Conservation (phyloP, 352 stramenopile genomes). For the Peronospora destructor region DNA sequence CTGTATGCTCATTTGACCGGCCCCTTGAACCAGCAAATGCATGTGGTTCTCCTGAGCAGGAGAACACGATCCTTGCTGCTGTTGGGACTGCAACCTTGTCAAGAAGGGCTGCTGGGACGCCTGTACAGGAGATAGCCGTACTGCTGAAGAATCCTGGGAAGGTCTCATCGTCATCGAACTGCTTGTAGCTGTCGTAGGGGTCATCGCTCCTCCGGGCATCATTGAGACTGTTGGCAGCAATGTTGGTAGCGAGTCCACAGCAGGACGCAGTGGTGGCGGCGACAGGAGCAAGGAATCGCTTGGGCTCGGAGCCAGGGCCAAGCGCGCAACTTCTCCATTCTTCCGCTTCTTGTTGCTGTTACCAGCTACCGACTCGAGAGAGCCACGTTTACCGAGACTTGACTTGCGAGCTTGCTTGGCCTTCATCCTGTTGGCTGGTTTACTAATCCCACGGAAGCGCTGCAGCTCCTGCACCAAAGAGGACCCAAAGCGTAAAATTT, state of each 20-base stretch:
- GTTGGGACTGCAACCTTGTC: conserved; percentile 29
- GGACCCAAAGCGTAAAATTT: conserved; percentile 50
- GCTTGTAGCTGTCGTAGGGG: conserved; percentile 3
- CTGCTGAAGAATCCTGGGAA: conserved; percentile 10
- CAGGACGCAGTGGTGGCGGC: conserved; percentile 31
- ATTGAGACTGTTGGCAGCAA: conserved; percentile 42
- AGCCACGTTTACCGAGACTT: conserved; percentile 18
- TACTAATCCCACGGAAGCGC: conserved; percentile 13
- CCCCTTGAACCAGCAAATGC: conserved; percentile 56
- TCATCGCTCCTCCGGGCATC: conserved; percentile 14
- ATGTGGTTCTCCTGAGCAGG: conserved; percentile 43
- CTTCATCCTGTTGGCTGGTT: conserved; percentile 11
- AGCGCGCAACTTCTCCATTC: conserved; percentile 16
- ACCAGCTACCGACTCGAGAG: conserved; percentile 12
- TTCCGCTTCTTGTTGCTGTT: conserved; percentile 29
- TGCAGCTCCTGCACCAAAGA: conserved; percentile 56
- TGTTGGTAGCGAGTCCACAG: conserved; percentile 44
- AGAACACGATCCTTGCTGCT: conserved; percentile 7
- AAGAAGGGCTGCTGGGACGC: conserved; percentile 37
- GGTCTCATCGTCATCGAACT: conserved; percentile 22
- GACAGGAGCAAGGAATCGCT: conserved; percentile 27
- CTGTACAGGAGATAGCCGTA: conserved; percentile 19
- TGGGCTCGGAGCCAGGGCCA: conserved; percentile 18
- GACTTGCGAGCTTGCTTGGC: conserved; percentile 18
- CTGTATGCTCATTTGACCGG: conserved; percentile 58